Base-by-base conservation (phyloP, 768 basidiomycete species). In the Suillus spraguei region DNA sequence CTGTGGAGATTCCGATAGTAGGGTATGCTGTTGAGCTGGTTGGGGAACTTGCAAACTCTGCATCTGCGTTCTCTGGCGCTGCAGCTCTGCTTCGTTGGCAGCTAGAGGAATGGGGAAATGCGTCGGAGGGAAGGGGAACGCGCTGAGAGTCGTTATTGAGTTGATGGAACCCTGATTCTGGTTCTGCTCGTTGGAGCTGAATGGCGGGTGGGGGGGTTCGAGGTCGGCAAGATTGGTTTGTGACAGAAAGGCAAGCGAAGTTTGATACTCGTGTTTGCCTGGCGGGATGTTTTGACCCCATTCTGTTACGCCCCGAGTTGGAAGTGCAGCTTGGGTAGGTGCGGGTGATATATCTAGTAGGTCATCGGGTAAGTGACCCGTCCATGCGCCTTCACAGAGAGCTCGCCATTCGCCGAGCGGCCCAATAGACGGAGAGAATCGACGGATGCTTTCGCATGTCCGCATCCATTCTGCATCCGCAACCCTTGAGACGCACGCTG, bases 401-500 rank as follows among this genome's bases (percentile, higher is more conserved):
- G 87, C 80, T 59, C 85, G 81, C 86, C 87, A 92, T 79, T 91
- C 85, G 5, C 87, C 88, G 4, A 93, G 79, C n/a, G 79, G 80
- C 0, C 90, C 92, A 39, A 94, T 80, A 14, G 82, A 82, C 0
- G 90, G 87, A 16, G 88, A 82, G 67, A 85, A 84, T 6, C 86
- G 81, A 47, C 91, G 84, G 28, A 92, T 83, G n/a, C 81, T 81
- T 78, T 93, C 91, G 67, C 89, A 91, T 14, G 83, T 76, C 42
- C 86, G 85, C 28, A 83, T 70, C 91, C 92, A 94, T 76, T 92
- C 90, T 7, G 87, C 86, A 62, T 94, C 91, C 1, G 90, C 91
- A n/a, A 92, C 77, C 32, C 89, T 82, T 10, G 88, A 81, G 22
- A 94, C 77, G 63, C 81, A 83, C 0, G 87, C 86, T 3, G 90